Conservation (phyloP, 148 eudicot genomes). For the Hydrangea macrophylla region DNA sequence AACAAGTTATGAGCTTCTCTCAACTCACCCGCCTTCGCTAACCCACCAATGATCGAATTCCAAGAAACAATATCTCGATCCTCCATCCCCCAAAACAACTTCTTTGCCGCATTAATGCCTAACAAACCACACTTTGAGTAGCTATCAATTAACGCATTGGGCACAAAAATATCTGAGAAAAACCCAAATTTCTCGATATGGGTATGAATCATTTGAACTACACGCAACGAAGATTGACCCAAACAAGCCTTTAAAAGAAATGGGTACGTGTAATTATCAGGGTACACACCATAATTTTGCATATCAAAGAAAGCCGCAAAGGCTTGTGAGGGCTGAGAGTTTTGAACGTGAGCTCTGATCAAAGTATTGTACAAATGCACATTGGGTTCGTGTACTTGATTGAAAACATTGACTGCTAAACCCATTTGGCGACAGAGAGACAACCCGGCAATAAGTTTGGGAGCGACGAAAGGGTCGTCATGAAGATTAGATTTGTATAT, state of each 20-base stretch:
- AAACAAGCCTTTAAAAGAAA: slow-evolving; percentile 55
- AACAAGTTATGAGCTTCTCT: slow-evolving; percentile 58
- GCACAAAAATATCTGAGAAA: slow-evolving; percentile 58
- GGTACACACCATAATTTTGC: slow-evolving; percentile 38
- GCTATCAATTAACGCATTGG: slow-evolving; percentile 77
- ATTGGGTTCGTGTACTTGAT: slow-evolving; percentile 54
- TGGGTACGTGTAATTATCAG: slow-evolving; percentile 74
- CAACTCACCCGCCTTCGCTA: slow-evolving; percentile 52
- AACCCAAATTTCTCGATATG: slow-evolving; percentile 60
- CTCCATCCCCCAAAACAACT: slow-evolving; percentile 56
- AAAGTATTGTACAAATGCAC: slow-evolving; percentile 60
- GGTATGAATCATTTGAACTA: slow-evolving; percentile 66
- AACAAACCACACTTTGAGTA: slow-evolving; percentile 63
- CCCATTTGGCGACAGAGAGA: slow-evolving; percentile 49
- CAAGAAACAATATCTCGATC: slow-evolving; percentile 68
- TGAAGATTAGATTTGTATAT: slow-evolving; percentile 64
- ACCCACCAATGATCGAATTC: slow-evolving; percentile 76
- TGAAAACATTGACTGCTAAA: slow-evolving; percentile 47
- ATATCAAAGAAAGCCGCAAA: slow-evolving; percentile 45
- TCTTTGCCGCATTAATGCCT: slow-evolving; percentile 56
- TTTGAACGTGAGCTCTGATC: slow-evolving; percentile 52
- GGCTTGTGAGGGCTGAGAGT: slow-evolving; percentile 39
- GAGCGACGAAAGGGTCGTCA: slow-evolving; percentile 45
- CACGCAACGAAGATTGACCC: slow-evolving; percentile 27
- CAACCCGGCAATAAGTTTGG: slow-evolving; percentile 65